Evolutionary conservation across 495 filamentous ascomycete genomes (phyloP), one percentile per base, ranked within the genome.

Genomic region (Lentithecium fluviatile): DNA sequence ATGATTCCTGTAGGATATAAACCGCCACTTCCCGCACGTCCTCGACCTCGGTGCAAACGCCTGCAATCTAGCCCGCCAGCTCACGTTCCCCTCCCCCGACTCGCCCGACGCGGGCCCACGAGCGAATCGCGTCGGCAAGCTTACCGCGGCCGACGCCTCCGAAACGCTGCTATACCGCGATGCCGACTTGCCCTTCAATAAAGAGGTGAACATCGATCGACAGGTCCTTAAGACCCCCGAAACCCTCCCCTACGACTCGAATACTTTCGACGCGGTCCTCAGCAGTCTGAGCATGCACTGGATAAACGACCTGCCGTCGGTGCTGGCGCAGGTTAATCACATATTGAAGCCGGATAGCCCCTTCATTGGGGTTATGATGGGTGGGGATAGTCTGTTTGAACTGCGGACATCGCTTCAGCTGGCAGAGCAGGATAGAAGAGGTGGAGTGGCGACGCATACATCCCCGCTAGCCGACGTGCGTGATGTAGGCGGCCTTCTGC

Each of bases 21-120:
- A 95, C 65, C 89, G 95, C 24, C 76, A 83, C 34, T 94, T 95
- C 71, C 84, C 87, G 23, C 76, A 83, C 48, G 89, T 92, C 45
- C 90, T 99, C 65, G 95, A 99, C 73, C 85, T 97, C 23, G 95
- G 94, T 59, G 92, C 95, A 60, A 96, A 97, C 73, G 85, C 91
- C 56, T 96, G 92, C 80, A 94, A 96, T 76, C 88, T 99, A 69
- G 94, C 91, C 6, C 83, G 84, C 54, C 85, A 85, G 47, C 79
- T 97, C 13, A 87, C 87, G 20, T 78, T 77, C n/a, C 81, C 85
- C 36, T 78, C 82, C 59, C 73, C 76, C 11, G 70, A 77, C 37
- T 69, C 70, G 0, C 75, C 79, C 38, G 64, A 71, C n/a, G 79
- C 85, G 11, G 80, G 83, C 12, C 86, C 89, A 1, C 78, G 95